Percentiles rank a stretch among this genome's conserved stretches.
These are phyloP conservation scores for Sedum album DNA, from an alignment of 164 flowering plant species.

Conservation along the genomic window DNA sequence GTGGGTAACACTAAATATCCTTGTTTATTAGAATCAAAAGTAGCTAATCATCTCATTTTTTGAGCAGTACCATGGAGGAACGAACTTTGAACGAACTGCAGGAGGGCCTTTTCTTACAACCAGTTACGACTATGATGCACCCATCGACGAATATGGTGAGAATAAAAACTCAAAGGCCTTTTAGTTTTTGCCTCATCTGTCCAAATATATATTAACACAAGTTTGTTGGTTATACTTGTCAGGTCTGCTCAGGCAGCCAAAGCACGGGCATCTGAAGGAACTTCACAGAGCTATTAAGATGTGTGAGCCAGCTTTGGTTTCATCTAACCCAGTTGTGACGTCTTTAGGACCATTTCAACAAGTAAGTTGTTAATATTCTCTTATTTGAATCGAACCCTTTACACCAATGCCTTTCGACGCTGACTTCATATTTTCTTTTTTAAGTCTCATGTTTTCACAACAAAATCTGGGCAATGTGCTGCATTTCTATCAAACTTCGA, in stretches of 20 bases:
- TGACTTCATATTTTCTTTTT: conserved; percentile 1
- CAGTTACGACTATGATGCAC: conserved; percentile 67
- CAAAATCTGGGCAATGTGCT: conserved; percentile 33
- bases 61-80: conserved; percentile 55
- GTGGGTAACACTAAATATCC: conserved; percentile 19
- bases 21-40: background rate
- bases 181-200: background rate
- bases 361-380: conserved; percentile 26
- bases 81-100: conserved; percentile 57
- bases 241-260: conserved; percentile 20
- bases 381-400: background rate
- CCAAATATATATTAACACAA: background rate
- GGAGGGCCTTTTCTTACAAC: conserved; percentile 62
- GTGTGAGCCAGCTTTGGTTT: conserved; percentile 29
- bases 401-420: background rate
- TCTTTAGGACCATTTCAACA: conserved; percentile 58
- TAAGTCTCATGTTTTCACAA: conserved; percentile 38
- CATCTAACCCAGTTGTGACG: conserved; percentile 46
- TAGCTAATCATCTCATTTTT: background rate
- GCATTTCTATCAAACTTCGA: conserved; percentile 47
- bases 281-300: conserved; percentile 43
- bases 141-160: conserved; percentile 63
- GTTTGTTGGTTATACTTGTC: background rate
- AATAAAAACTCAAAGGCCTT: background rate
- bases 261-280: conserved; percentile 47